Conservation (phyloP, 345 rosid genomes). For the Linum lewisii region DNA sequence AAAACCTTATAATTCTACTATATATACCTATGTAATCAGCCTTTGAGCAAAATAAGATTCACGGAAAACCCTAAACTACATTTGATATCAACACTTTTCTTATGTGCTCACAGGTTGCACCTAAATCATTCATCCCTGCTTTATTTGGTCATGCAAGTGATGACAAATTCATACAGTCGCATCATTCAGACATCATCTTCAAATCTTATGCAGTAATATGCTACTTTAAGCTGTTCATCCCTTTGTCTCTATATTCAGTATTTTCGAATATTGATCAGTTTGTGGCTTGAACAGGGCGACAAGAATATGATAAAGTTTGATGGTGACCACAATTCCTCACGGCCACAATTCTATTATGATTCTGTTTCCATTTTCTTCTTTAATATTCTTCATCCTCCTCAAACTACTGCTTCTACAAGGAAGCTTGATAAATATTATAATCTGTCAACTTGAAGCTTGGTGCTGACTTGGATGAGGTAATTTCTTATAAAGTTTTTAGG, state of each 20-base stretch:
- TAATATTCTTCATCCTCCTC: conserved; percentile 88
- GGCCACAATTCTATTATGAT: conserved; percentile 87
- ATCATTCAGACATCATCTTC: conserved; percentile 23
- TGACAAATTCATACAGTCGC: conserved; percentile 29
- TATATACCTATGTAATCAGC: too few relatives aligned
- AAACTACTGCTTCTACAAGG: conserved; percentile 34
- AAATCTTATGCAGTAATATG: conserved; percentile 23
- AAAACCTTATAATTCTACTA: too few relatives aligned
- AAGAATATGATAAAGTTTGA: conserved; percentile 89
- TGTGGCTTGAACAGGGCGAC: conserved; percentile 58
- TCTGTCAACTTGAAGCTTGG: conserved; percentile 46
- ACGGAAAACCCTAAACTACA: too few relatives aligned
- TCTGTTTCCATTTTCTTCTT: conserved; percentile 91
- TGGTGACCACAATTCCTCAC: conserved; percentile 89
- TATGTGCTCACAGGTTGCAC: conserved; percentile 22
- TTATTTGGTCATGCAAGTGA: conserved; percentile 27
- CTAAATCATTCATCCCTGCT: conserved; percentile 25
- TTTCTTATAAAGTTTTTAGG: conserved; percentile 6
- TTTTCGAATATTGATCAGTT: not conserved
- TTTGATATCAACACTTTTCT: conserved; percentile 7
- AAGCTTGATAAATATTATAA: conserved; percentile 78
- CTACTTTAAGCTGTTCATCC: not conserved
- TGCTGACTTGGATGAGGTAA: conserved; percentile 68
- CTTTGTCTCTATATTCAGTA: not conserved
- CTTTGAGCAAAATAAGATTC: too few relatives aligned